Evolutionary conservation across 305 asterid genomes (phyloP), one percentile per base, ranked within the genome.

Genomic region (Fraxinus floribunda): DNA sequence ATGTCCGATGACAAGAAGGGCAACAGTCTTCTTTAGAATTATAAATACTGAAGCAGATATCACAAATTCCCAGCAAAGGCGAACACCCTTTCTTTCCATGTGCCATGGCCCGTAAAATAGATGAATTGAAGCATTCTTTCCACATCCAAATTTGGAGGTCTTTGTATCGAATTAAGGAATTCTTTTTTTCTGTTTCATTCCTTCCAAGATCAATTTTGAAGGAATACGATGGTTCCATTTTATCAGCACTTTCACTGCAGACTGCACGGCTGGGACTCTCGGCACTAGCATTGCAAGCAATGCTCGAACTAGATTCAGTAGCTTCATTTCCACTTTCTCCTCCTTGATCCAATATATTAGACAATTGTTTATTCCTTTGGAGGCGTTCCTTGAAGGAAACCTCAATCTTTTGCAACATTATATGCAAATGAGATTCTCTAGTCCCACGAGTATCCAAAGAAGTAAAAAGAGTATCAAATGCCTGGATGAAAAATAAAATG

Each of bases 341-440:
- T 62, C 78, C 30, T 22, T 82, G 75, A 70, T 79, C 83, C 71
- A 68, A 66, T 57, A 44, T 77, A 75, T 39, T 76, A 62, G 62
- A 83, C 76, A 75, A 79, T 16, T 83, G 82, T 79, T 81, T 74
- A 82, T 87, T 88, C 86, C 86, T 89, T 77, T 74, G 82, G 78
- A 91, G 86, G 79, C 92, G 83, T 83, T 90, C 95, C 86, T 91
- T 92, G 90, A 96, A 96, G 84, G 91, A 88, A 62, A 57, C 86
- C 87, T 94, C 97, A 85, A 93, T 91, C 88, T 93, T 96, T 85
- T 91, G 93, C 87, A 96, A 79, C 99, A 96, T 96, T 84, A 92
- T 89, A 84, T 91, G 97, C 90, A 96, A 85, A 91, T 96, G 98
- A 62, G 98, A 94, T 88, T 96, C 99, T 90, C 99, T 88, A 73